Conservation (phyloP, 73 alveolate genomes). For the Paramecium octaurelia region DNA sequence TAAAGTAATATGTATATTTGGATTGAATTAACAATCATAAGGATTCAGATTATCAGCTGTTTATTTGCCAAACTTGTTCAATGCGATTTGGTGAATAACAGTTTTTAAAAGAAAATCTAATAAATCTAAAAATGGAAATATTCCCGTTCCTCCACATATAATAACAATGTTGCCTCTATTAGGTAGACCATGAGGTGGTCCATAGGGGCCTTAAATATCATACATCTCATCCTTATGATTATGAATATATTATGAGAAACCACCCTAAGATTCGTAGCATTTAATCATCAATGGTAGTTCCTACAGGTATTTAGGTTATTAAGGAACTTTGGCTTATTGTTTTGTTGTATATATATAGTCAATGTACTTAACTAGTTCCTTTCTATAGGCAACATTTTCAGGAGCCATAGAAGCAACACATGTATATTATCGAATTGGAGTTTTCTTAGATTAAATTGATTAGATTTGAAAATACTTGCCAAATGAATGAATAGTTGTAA, state of each 20-base stretch:
- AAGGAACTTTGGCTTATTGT: not conserved
- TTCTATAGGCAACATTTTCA: not conserved
- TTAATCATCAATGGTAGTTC: not conserved
- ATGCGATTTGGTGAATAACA: not conserved
- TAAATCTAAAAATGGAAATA: conserved; percentile 54
- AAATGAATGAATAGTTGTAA: not conserved
- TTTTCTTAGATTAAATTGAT: not conserved
- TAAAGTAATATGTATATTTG: not conserved
- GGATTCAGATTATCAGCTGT: not conserved
- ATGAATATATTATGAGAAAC: conserved; percentile 38
- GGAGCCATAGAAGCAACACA: not conserved
- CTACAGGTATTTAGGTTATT: not conserved
- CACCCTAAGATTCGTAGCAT: not conserved
- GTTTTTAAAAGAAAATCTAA: conserved; percentile 27
- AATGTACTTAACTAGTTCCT: not conserved
- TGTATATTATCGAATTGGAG: not conserved
- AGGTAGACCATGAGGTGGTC: not conserved
- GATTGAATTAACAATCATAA: not conserved
- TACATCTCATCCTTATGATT: not conserved
- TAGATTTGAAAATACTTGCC: not conserved
- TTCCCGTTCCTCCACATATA: conserved; percentile 61
- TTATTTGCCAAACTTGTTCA: not conserved
- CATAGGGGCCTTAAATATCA: conserved; percentile 3
- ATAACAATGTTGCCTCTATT: conserved; percentile 22
- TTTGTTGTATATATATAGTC: not conserved